Evolutionary conservation across 2,329 filamentous ascomycete species (phyloP).

Genomic region (Alternaria burnsii): DNA sequence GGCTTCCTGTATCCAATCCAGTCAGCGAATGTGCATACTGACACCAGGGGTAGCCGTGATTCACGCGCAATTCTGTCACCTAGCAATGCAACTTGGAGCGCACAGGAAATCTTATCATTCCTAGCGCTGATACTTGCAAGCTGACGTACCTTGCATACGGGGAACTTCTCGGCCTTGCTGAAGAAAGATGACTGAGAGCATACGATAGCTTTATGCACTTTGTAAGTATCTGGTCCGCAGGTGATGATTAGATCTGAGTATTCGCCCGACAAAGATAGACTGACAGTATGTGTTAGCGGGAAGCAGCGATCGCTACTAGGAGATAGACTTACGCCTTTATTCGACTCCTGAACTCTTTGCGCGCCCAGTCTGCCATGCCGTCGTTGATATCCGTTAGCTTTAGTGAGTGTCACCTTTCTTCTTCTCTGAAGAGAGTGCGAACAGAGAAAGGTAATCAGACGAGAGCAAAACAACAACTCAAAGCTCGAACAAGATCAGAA

Average conservation of each 20-base stretch:
- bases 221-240: conserved; percentile 19
- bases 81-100: too few relatives aligned
- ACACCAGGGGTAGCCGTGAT: too few relatives aligned
- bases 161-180: not conserved
- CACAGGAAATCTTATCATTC: not conserved
- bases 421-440: too few relatives aligned
- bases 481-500: too few relatives aligned
- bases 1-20: conserved; percentile 10
- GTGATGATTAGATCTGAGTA: conserved; percentile 30
- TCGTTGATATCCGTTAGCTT: too few relatives aligned
- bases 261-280: conserved; percentile 10
- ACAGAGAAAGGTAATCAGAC: too few relatives aligned
- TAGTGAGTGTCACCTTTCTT: too few relatives aligned
- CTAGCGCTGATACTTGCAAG: not conserved
- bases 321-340: not conserved
- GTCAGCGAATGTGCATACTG: too few relatives aligned
- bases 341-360: not conserved
- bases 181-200: not conserved
- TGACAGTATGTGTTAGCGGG: not conserved
- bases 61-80: too few relatives aligned
- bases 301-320: not conserved
- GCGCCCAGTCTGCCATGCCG: too few relatives aligned
- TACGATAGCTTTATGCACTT: conserved; percentile 24
- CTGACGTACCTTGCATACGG: not conserved
- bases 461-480: too few relatives aligned